Evolutionary conservation across 2,329 filamentous ascomycete genomes (phyloP).

Genomic region (Didymella keratinophila): DNA sequence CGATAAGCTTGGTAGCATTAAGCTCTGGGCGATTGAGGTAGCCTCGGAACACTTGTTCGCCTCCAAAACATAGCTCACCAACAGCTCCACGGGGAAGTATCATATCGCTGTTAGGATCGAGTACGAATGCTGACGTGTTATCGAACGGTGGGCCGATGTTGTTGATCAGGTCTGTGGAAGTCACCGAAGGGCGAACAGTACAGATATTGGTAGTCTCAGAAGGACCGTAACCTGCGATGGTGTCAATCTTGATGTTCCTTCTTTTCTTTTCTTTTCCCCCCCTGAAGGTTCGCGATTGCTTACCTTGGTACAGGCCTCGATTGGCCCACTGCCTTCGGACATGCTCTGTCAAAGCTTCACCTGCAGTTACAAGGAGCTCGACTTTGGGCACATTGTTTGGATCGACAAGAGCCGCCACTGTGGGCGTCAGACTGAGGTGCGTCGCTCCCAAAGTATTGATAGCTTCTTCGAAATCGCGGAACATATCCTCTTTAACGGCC

Average conservation of each 20-base stretch:
- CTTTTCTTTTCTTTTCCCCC: too few relatives aligned
- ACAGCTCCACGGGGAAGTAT: slow-evolving; percentile 73
- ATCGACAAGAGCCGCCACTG: slow-evolving; percentile 77
- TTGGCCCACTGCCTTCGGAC: slow-evolving; percentile 75
- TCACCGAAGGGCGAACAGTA: slow-evolving; percentile 71
- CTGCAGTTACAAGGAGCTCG: slow-evolving; percentile 79
- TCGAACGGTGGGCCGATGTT: slow-evolving; percentile 78
- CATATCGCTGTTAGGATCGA: slow-evolving; percentile 48
- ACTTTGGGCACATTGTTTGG: slow-evolving; percentile 74
- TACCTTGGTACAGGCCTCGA: slow-evolving; percentile 72
- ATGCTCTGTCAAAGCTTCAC: slow-evolving; percentile 77
- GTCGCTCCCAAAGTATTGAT: slow-evolving; percentile 72
- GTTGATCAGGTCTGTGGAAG: slow-evolving; percentile 65
- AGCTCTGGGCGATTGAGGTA: slow-evolving; percentile 73
- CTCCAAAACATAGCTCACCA: slow-evolving; percentile 88
- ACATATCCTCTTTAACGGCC: slow-evolving; percentile 75
- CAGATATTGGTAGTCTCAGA: slow-evolving; percentile 91
- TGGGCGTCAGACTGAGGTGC: slow-evolving; percentile 85
- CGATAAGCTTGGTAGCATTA: slow-evolving; percentile 71
- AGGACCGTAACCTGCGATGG: slow-evolving; percentile 70
- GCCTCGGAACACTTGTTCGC: slow-evolving; percentile 77
- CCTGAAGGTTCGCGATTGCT: slow-evolving; percentile 41
- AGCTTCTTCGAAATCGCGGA: slow-evolving; percentile 72
- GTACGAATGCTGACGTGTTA: slow-evolving; percentile 79
- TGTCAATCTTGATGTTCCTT: not conserved